phyloP scores from a whole-genome alignment of 306 rosid species.

The Abrus precatorius region DNA sequence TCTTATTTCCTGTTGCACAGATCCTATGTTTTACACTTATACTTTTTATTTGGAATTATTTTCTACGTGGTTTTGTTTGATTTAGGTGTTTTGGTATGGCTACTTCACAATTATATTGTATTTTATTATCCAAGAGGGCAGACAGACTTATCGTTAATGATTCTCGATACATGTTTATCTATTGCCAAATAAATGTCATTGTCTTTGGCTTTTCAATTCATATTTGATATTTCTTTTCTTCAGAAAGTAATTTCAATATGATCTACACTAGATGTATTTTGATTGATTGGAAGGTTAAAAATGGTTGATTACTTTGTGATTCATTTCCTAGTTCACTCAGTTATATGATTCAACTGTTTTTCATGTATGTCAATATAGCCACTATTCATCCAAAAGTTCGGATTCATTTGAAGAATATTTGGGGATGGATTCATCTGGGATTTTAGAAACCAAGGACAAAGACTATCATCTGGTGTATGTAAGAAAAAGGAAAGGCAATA shows the following conservation, averaged over 20 bases:
- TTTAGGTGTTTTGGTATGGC: no score
- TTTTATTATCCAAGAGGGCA: no score
- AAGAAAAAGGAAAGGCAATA: slow-evolving; percentile 2
- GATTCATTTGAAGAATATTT: background rate
- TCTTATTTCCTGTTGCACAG: no score
- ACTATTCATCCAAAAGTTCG: background rate
- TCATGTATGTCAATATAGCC: background rate
- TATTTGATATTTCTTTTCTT: background rate
- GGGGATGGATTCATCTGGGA: slow-evolving; percentile 28
- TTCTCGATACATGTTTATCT: background rate
- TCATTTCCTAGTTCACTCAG: background rate
- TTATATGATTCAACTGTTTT: background rate
- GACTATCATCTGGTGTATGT: background rate
- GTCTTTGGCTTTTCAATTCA: background rate
- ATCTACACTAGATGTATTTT: background rate
- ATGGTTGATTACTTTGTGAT: background rate
- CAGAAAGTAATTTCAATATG: background rate
- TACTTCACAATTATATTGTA: no score
- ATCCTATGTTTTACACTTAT: no score
- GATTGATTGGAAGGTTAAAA: background rate
- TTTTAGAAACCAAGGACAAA: background rate
- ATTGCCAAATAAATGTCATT: background rate
- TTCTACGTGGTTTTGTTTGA: no score
- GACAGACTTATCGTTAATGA: background rate
- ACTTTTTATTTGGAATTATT: no score